phyloP scores from a whole-genome alignment of 2,329 filamentous ascomycete genomes.

The Seiridium cupressi region DNA sequence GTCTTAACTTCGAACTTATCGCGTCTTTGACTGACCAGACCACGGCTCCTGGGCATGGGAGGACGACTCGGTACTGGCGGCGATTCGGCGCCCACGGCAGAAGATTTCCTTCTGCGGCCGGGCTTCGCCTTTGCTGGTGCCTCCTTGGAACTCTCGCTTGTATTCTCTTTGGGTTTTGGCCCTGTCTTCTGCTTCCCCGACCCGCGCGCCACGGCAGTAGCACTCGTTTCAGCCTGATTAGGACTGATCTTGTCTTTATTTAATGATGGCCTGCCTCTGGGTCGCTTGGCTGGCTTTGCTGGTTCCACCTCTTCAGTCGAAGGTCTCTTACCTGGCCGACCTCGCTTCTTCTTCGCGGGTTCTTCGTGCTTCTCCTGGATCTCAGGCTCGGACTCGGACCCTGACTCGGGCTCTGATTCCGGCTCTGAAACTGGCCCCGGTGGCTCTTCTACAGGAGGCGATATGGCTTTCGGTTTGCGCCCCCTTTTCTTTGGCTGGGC shows the following conservation, averaged over 20 bases:
- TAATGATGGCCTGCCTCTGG: conserved; percentile 1
- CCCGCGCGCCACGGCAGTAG: conserved; percentile 14
- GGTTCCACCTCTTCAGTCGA: conserved; percentile 3
- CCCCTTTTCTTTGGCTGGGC: conserved; percentile 1
- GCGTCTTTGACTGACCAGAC: conserved; percentile 51
- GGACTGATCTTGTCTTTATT: conserved; percentile 15
- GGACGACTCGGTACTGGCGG: conserved; percentile 51
- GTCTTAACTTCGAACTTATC: conserved; percentile 52
- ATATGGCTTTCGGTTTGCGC: conserved; percentile 5
- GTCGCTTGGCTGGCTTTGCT: not conserved
- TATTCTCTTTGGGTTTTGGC: not conserved
- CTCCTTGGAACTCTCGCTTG: conserved; percentile 16
- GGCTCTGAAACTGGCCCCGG: conserved; percentile 6
- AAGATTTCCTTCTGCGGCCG: conserved; percentile 34
- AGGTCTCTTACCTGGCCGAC: conserved; percentile 20
- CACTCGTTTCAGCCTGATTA: conserved; percentile 12
- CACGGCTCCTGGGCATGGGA: conserved; percentile 53
- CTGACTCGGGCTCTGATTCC: conserved; percentile 17
- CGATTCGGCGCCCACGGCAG: conserved; percentile 42
- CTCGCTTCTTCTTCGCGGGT: conserved; percentile 23
- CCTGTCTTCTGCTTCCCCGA: conserved; percentile 23
- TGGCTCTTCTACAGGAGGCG: not conserved
- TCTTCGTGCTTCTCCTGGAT: conserved; percentile 16
- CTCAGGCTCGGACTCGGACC: conserved; percentile 10
- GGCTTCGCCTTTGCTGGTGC: conserved; percentile 27